phyloP scores from a whole-genome alignment of 805 yeast genomes.

The Nakazawaea siamensis region DNA sequence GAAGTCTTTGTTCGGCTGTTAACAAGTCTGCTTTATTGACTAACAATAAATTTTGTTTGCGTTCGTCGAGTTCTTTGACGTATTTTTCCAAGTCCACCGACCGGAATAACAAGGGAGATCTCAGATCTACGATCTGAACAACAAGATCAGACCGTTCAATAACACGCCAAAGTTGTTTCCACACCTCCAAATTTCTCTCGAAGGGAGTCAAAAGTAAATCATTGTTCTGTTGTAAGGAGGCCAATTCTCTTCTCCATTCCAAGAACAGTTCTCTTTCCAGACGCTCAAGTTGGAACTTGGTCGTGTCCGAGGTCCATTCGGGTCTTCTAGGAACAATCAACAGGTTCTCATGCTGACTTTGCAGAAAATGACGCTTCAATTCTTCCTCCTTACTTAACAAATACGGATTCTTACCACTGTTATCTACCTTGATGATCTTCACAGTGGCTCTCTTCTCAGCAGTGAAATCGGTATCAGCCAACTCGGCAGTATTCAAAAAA shows the following conservation, averaged over 20 bases:
- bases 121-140: conserved; percentile 96
- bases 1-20: conserved; percentile 63
- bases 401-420: conserved; percentile 39
- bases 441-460: conserved; percentile 83
- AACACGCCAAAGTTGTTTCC: conserved; percentile 98
- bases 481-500: conserved; percentile 88
- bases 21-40: conserved; percentile 93
- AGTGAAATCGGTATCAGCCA: conserved; percentile 93
- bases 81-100: conserved; percentile 78
- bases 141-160: conserved; percentile 89
- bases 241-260: conserved; percentile 90
- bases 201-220: conserved; percentile 90
- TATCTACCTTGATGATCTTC: conserved; percentile 71
- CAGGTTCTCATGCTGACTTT: conserved; percentile 54
- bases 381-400: conserved; percentile 62
- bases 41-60: conserved; percentile 71
- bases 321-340: conserved; percentile 94
- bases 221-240: conserved; percentile 72
- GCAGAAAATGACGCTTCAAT: conserved; percentile 48
- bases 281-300: conserved; percentile 72
- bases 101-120: conserved; percentile 87
- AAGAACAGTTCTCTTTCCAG: conserved; percentile 85
- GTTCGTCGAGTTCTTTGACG: conserved; percentile 67
- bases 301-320: conserved; percentile 64
- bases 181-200: conserved; percentile 93